These are phyloP conservation scores for Annulohypoxylon bovei DNA, from an alignment of 495 filamentous ascomycete species.

Conservation along the genomic window DNA sequence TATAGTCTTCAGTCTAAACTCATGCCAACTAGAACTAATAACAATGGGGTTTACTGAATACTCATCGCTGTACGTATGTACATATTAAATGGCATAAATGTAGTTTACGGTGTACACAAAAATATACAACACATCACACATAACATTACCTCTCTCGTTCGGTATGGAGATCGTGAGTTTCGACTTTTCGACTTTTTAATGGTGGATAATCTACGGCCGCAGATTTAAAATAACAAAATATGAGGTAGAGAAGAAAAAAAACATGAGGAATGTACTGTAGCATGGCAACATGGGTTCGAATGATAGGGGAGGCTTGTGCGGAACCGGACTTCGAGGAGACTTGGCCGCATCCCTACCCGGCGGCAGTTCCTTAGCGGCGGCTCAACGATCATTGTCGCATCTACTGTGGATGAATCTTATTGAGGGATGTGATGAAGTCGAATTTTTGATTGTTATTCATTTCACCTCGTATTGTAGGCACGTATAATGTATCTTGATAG, in stretches of 20 bases:
- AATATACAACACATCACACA: neutral
- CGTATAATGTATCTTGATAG: conserved; percentile 12
- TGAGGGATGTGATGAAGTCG: conserved; percentile 42
- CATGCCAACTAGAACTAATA: neutral
- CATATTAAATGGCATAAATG: neutral
- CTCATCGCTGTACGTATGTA: neutral
- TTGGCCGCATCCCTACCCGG: conserved; percentile 40
- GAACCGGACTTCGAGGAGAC: conserved; percentile 39
- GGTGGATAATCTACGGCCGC: conserved; percentile 42
- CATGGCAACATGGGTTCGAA: conserved; percentile 40
- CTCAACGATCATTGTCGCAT: conserved; percentile 42
- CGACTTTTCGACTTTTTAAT: conserved; percentile 34
- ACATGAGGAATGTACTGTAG: conserved; percentile 21
- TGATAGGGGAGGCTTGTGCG: conserved; percentile 43
- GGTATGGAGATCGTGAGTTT: conserved; percentile 31
- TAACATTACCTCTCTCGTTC: conserved; percentile 10
- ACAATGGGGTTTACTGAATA: neutral
- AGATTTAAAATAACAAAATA: conserved; percentile 16
- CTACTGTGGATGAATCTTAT: conserved; percentile 39
- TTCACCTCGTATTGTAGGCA: conserved; percentile 42
- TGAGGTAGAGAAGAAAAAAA: neutral
- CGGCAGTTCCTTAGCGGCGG: conserved; percentile 45
- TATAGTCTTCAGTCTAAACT: neutral
- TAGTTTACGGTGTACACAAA: neutral
- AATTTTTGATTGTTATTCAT: conserved; percentile 42